Conservation (phyloP, 805 yeast species). For the Teunomyces barrocoloradensis region DNA sequence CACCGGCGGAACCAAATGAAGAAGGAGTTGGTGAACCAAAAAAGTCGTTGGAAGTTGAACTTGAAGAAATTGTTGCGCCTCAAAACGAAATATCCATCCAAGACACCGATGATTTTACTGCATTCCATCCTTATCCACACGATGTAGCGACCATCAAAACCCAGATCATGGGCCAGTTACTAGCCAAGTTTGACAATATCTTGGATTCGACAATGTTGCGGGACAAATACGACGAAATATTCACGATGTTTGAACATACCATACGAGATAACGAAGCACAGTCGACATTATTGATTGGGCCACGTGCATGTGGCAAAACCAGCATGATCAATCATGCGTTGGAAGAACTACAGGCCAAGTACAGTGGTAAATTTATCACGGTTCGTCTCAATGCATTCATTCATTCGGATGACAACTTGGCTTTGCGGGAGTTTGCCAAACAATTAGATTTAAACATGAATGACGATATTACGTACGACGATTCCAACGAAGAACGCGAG, state of each 20-base stretch:
- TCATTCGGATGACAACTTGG: slow-evolving; percentile 72
- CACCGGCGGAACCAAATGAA: too few relatives aligned
- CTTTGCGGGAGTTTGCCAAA: slow-evolving; percentile 80
- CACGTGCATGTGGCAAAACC: slow-evolving; percentile 76
- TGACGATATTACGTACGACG: slow-evolving; percentile 7
- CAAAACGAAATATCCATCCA: too few relatives aligned
- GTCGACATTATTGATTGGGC: slow-evolving; percentile 78
- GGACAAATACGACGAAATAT: slow-evolving; percentile 48
- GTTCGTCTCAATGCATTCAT: slow-evolving; percentile 67
- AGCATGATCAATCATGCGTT: slow-evolving; percentile 59
- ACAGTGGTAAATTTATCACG: slow-evolving; percentile 53
- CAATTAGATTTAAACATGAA: slow-evolving; percentile 57
- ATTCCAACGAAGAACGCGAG: slow-evolving; percentile 10
- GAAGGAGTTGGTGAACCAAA: too few relatives aligned
- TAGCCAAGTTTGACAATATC: slow-evolving; percentile 16
- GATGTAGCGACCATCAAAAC: slow-evolving; percentile 10
- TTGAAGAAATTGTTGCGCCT: too few relatives aligned
- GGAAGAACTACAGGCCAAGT: slow-evolving; percentile 35
- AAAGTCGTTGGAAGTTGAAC: too few relatives aligned
- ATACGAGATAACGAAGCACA: slow-evolving; percentile 71
- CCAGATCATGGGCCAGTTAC: slow-evolving; percentile 20
- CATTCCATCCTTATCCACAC: slow-evolving; percentile 12
- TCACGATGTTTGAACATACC: slow-evolving; percentile 59
- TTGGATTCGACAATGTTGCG: slow-evolving; percentile 15
- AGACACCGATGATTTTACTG: neutral